Percentiles rank a stretch among this genome's conserved stretches.
Conservation (phyloP, 2,329 filamentous ascomycete genomes). For the Colletotrichum lindemuthianum region DNA sequence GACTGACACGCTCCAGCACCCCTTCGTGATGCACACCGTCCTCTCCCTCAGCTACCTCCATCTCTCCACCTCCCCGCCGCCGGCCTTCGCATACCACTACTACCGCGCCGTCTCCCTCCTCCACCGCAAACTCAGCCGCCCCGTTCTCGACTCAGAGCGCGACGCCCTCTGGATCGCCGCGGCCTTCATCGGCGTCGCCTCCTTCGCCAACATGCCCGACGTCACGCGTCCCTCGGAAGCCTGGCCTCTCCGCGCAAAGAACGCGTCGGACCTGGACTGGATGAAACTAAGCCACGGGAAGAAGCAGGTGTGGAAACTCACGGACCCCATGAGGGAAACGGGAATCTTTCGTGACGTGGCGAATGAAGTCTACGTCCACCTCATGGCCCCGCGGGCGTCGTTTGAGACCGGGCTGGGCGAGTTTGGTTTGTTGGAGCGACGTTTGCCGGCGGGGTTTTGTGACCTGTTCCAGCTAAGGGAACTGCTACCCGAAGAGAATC, state of each 20-base stretch:
- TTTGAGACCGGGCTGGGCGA: constrained; percentile 36
- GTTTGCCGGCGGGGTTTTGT: constrained; percentile 47
- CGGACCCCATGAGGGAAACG: constrained; percentile 57
- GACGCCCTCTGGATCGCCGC: constrained; percentile 61
- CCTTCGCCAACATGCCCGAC: constrained; percentile 55
- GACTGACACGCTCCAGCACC: constrained; percentile 48
- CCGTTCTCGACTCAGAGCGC: constrained; percentile 48
- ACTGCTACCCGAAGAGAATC: constrained; percentile 40
- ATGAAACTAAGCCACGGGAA: constrained; percentile 67
- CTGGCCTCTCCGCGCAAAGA: constrained; percentile 64
- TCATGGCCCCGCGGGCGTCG: constrained; percentile 27
- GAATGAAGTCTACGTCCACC: constrained; percentile 15
- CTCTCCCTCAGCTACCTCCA: constrained; percentile 64
- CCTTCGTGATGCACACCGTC: constrained; percentile 65
- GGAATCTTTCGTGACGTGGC: constrained; percentile 55
- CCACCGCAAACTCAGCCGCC: constrained; percentile 51
- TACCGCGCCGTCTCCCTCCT: constrained; percentile 60
- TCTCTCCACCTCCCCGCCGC: constrained; percentile 39
- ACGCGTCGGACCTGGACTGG: constrained; percentile 64
- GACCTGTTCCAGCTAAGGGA: constrained; percentile 41
- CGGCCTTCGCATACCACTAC: constrained; percentile 56
- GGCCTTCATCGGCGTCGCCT: constrained; percentile 56
- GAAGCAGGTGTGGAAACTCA: constrained; percentile 60
- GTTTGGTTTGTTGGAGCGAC: constrained; percentile 16
- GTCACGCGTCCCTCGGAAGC: constrained; percentile 52